A percentile compares a stretch with the other conserved stretches of the same genome.
Conservation (phyloP, 768 basidiomycete genomes). For the Serendipita sp. region DNA sequence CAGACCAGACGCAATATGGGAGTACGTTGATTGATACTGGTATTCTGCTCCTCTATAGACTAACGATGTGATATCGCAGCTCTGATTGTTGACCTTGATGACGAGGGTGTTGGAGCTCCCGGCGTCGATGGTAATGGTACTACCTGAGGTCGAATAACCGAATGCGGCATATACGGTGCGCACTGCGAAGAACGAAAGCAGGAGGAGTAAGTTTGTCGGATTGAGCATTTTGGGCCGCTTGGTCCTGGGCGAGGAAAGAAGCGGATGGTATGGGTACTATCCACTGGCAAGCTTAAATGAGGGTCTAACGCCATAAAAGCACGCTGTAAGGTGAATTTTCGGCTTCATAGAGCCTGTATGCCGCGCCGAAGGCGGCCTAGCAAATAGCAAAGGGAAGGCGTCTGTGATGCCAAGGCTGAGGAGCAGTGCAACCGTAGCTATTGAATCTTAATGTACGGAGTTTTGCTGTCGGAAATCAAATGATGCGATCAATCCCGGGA, state of each 20-base stretch:
- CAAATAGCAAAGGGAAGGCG: neutral
- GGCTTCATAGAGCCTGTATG: neutral
- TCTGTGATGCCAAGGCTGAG: neutral
- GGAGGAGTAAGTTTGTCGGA: neutral
- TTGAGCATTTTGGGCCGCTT: too few relatives aligned
- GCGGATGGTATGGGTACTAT: neutral
- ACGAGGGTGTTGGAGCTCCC: slow-evolving; percentile 20
- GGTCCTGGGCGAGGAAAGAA: neutral
- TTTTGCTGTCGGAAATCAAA: neutral
- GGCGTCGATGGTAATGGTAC: slow-evolving; percentile 27
- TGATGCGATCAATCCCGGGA: too few relatives aligned
- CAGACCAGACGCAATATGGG: neutral
- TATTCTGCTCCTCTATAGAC: slow-evolving; percentile 30
- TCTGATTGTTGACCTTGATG: slow-evolving; percentile 23
- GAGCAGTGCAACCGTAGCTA: neutral
- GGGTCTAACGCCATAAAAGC: neutral
- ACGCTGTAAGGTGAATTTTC: neutral
- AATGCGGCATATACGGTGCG: slow-evolving; percentile 26
- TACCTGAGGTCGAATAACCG: slow-evolving; percentile 28
- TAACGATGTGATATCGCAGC: slow-evolving; percentile 32
- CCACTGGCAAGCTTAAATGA: neutral
- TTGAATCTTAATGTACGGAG: neutral
- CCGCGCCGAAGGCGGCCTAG: neutral
- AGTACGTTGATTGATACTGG: slow-evolving; percentile 22
- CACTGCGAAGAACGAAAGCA: neutral